Evolutionary conservation across 805 yeast genomes (phyloP).

Genomic region (Metschnikowia similis): DNA sequence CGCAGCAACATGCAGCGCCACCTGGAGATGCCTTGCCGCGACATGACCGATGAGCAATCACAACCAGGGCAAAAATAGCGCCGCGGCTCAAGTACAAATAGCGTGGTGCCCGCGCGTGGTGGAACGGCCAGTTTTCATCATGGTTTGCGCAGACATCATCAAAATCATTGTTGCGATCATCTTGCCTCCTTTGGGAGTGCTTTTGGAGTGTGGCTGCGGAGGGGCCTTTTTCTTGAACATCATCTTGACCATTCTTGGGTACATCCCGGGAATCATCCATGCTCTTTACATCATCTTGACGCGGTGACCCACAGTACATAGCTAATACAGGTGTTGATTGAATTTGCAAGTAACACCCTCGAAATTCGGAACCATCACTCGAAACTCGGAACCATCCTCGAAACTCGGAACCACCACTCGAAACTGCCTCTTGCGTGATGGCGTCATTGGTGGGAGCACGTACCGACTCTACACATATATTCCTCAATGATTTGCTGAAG

Average conservation of each 20-base stretch:
- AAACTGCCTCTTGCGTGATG: no score
- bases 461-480: background rate
- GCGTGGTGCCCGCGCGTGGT: background rate
- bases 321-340: background rate
- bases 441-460: background rate
- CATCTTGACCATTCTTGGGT: conserved; percentile 65
- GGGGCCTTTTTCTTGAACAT: conserved; percentile 45
- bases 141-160: conserved; percentile 48
- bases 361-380: no score
- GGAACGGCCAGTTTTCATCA: background rate
- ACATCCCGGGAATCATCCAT: conserved; percentile 70
- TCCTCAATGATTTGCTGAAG: background rate
- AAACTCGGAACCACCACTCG: no score
- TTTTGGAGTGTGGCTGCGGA: conserved; percentile 55
- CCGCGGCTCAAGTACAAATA: background rate
- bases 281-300: conserved; percentile 52
- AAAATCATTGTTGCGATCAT: conserved; percentile 49
- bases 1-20: background rate
- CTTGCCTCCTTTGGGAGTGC: conserved; percentile 61
- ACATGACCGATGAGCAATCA: conserved; percentile 3
- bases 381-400: no score
- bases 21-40: background rate
- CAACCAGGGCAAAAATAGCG: no score
- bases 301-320: conserved; percentile 5
- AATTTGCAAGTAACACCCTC: no score